Base-by-base conservation (phyloP, 805 yeast species). In the Brettanomyces sp. region DNA sequence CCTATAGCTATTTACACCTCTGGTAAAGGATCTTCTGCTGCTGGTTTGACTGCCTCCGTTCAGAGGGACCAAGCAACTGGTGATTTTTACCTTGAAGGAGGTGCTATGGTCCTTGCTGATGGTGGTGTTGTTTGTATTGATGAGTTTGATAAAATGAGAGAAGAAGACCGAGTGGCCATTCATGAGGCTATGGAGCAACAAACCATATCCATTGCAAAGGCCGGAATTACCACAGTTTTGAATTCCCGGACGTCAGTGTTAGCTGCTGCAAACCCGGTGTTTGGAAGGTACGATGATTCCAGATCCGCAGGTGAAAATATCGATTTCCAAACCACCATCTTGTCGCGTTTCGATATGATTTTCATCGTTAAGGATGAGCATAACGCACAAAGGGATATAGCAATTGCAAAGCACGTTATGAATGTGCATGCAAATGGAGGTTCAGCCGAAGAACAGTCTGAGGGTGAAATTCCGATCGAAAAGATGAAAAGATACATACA, bases 141-240 rank as follows among this genome's bases (percentile, higher is more conserved):
- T 71, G 99, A 93, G 74, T 93, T 93, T 61, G 99, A 93, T 65
- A 93, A 93, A 72, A 93, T 93, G 99, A 76, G 98, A 63, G 99
- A 93, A 59, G 98, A 93, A 63, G 99, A 93, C 66, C 77, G 99
- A 61, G 98, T 93, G 36, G 98, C 99, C 0, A 93, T 93, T 54
- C 99, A 93, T 66, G 99, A 93, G 72, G 99, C 99, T 11, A 93
- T 93, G 99, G 99, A 93, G 69, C 99, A 93, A 66, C 99, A 93
- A 67, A 93, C 99, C 0, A 93, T 93, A 49, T 91, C 98, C 12
- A 90, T 93, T 63, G 99, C 99, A 32, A 93, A 93, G 64, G 99
- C 99, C 8, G 99, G 99, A 64, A 93, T 93, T 55, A 93, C 98
- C 2, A 93, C 99, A 0, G 90, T 93, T 46, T 74, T 93, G 55